Percentiles rank a stretch among this genome's conserved stretches.
These are phyloP conservation scores for Trichoderma sp. DNA, from an alignment of 2,329 filamentous ascomycete genomes.

Conservation along the genomic window DNA sequence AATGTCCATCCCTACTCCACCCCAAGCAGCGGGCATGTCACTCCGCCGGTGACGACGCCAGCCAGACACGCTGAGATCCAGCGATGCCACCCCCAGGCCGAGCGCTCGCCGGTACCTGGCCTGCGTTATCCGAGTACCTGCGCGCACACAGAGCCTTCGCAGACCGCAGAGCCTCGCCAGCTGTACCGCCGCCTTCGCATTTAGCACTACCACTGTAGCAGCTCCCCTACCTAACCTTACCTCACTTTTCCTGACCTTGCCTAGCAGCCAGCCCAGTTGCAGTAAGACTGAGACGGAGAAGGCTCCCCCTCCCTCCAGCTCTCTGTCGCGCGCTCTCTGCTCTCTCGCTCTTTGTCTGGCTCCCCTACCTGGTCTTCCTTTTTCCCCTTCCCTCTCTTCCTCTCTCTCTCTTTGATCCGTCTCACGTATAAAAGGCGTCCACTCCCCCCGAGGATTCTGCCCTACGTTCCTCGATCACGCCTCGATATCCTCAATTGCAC, in stretches of 20 bases:
- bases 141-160: neutral
- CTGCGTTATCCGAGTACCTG: slow-evolving; percentile 22
- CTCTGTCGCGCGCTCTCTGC: slow-evolving; percentile 13
- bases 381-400: slow-evolving; percentile 24
- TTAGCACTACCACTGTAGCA: slow-evolving; percentile 10
- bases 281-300: slow-evolving; percentile 26
- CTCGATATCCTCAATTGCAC: slow-evolving; percentile 21
- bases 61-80: slow-evolving; percentile 5
- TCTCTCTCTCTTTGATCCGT: slow-evolving; percentile 13
- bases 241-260: slow-evolving; percentile 11
- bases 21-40: slow-evolving; percentile 23
- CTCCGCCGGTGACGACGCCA: slow-evolving; percentile 17
- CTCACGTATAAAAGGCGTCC: slow-evolving; percentile 29
- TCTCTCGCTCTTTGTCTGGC: slow-evolving; percentile 18
- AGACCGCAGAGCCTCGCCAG: neutral
- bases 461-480: slow-evolving; percentile 29
- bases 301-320: slow-evolving; percentile 18
- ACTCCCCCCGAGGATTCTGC: slow-evolving; percentile 26
- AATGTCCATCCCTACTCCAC: slow-evolving; percentile 5
- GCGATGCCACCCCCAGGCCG: slow-evolving; percentile 3
- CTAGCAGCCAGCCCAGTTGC: slow-evolving; percentile 24
- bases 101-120: slow-evolving; percentile 10
- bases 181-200: neutral
- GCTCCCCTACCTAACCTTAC: slow-evolving; percentile 25
- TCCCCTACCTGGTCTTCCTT: slow-evolving; percentile 24